These are phyloP conservation scores for Aspergillus hancockii DNA, from an alignment of 495 filamentous ascomycete genomes.

Conservation along the genomic window DNA sequence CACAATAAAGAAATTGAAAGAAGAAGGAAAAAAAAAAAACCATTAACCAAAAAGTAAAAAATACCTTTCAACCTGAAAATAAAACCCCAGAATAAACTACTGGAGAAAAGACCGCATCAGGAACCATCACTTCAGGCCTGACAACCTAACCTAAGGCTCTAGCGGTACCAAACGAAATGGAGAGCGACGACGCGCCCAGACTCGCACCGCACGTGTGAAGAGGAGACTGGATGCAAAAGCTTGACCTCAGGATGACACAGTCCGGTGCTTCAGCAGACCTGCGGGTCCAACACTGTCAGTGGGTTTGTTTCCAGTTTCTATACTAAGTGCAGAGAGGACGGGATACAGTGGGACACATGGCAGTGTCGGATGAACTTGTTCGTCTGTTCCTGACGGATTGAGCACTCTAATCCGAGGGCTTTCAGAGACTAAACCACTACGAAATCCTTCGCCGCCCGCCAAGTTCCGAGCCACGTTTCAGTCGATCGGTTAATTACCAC, in stretches of 20 bases:
- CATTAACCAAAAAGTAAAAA: not conserved
- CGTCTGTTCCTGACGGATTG: too few relatives aligned
- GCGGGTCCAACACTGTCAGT: not conserved
- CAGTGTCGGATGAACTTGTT: not conserved
- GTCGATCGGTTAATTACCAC: too few relatives aligned
- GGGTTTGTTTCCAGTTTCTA: not conserved
- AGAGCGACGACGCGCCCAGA: slow-evolving; percentile 14
- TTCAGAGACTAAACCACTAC: too few relatives aligned
- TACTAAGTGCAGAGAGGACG: not conserved
- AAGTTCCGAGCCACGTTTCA: too few relatives aligned
- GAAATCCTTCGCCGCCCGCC: not conserved
- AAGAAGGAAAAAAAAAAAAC: not conserved
- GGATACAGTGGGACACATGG: not conserved
- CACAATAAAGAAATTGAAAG: too few relatives aligned
- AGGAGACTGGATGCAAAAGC: slow-evolving; percentile 8
- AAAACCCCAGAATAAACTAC: not conserved
- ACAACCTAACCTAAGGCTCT: not conserved
- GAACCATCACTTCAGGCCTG: not conserved
- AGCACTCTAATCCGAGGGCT: too few relatives aligned
- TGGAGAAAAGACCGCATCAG: not conserved
- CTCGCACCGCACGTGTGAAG: not conserved
- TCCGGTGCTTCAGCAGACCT: not conserved
- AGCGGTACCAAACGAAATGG: slow-evolving; percentile 11
- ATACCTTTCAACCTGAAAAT: not conserved
- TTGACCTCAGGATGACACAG: slow-evolving; percentile 15